Percentiles rank a stretch among this genome's conserved stretches.
Evolutionary conservation across 352 stramenopile genomes (phyloP).

Genomic region (Globisporangium mamillatum): DNA sequence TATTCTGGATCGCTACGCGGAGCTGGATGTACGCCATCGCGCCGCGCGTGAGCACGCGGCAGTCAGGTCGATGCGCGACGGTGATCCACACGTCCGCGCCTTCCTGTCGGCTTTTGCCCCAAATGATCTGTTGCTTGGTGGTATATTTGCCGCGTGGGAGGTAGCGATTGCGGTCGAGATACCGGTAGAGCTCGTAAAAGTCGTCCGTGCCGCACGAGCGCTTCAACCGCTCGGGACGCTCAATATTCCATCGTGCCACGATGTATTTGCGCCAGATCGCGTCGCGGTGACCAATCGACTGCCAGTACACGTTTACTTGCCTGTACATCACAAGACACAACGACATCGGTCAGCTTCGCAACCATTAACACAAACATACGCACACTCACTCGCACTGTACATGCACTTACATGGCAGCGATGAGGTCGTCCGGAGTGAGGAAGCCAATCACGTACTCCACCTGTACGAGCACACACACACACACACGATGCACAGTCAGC

Average conservation of each 20-base stretch:
- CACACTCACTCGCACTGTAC: neutral
- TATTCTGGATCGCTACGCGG: conserved; percentile 68
- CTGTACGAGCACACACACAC: conserved; percentile 15
- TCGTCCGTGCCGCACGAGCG: conserved; percentile 43
- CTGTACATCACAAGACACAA: conserved; percentile 18
- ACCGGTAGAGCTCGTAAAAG: conserved; percentile 60
- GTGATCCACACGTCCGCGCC: conserved; percentile 74
- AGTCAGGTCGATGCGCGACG: conserved; percentile 67
- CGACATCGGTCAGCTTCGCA: neutral
- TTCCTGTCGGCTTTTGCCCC: conserved; percentile 61
- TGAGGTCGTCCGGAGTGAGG: conserved; percentile 47
- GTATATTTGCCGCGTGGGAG: conserved; percentile 65
- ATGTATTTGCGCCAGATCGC: conserved; percentile 52
- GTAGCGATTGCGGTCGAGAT: conserved; percentile 53
- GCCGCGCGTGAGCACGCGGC: conserved; percentile 34
- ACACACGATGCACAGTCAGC: neutral
- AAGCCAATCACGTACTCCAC: conserved; percentile 53
- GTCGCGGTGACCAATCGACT: conserved; percentile 40
- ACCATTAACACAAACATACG: neutral
- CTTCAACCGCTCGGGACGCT: conserved; percentile 39
- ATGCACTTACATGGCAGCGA: conserved; percentile 41
- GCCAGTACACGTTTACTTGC: conserved; percentile 57
- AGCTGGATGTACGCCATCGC: conserved; percentile 55
- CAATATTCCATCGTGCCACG: conserved; percentile 45
- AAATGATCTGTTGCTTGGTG: conserved; percentile 65